These are phyloP conservation scores for Cytospora piceicola DNA, from an alignment of 2,329 filamentous ascomycete genomes.

Conservation along the genomic window DNA sequence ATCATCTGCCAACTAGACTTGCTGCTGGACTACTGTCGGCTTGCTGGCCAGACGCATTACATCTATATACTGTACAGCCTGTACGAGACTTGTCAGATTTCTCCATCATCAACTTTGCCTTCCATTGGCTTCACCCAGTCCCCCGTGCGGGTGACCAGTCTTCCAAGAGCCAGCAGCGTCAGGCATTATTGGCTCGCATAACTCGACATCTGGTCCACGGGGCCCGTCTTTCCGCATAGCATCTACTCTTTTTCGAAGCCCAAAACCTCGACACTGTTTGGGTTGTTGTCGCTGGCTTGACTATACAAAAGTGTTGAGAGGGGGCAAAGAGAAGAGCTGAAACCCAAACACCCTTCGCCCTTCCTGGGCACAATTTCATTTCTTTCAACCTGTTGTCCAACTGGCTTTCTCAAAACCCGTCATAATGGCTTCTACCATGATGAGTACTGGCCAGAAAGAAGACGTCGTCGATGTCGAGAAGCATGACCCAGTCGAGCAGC, in stretches of 20 bases:
- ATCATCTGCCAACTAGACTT: not conserved
- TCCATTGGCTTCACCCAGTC: not conserved
- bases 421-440: conserved; percentile 9
- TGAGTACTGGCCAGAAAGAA: not conserved
- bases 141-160: not conserved
- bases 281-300: conserved; percentile 4
- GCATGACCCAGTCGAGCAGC: conserved; percentile 14
- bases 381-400: not conserved
- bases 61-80: not conserved
- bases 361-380: not conserved
- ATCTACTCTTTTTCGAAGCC: not conserved
- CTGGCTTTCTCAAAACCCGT: not conserved
- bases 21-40: not conserved
- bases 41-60: not conserved
- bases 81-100: not conserved
- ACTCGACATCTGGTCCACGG: conserved; percentile 14
- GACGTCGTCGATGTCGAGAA: conserved; percentile 33
- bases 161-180: not conserved
- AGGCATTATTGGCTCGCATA: conserved; percentile 20
- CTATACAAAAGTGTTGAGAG: not conserved
- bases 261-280: conserved; percentile 16
- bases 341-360: not conserved
- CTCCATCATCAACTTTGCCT: not conserved
- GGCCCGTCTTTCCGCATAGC: conserved; percentile 17
- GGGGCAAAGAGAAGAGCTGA: not conserved